Base-by-base conservation (phyloP, 495 filamentous ascomycete species). In the Cercophora sp. region DNA sequence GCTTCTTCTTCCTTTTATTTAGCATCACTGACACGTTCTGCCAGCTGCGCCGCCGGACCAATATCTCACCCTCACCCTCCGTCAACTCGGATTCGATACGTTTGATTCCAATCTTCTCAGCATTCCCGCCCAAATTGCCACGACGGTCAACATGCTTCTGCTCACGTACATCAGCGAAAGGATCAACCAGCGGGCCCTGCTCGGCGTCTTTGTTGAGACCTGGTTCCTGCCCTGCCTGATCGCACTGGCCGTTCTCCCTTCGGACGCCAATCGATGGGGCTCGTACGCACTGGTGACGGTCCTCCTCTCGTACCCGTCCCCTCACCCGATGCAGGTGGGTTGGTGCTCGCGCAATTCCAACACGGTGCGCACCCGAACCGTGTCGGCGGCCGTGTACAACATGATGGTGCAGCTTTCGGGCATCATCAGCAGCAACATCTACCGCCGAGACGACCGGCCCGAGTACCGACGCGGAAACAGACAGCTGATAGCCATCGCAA, bases 391-490 rank as follows among this genome's bases (percentile, higher is more conserved):
- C 0, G 55, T 87, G 11, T 91, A 91, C 64, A 90, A 90, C 51
- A 89, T 91, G 85, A 75, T 68, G 32, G 84, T 89, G 1, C 86
- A 91, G 62, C 71, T 76, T 0, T 76, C 75, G 24, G 83, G 73
- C 15, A 84, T 89, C 43, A 79, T 87, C 25, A 57, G 50, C 9
- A 49, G 53, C 39, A 68, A 71, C 39, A 71, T 87, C 50, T 89
- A 88, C 56, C 78, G 77, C 5, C 67, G 71, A n/a, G 61, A 79
- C 19, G 86, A 89, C 61, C 80, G 80, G 40, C 86, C 86, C 0
- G 65, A 77, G 15, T 88, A 91, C 52, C 79, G 75, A 34, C 73
- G 72, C 1, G 86, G 86, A 5, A 88, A 89, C 61, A 78, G 74
- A 19, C 78, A 85, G 5, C 69, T 89, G 15, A 71, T 89, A 15